A percentile compares a stretch with the other conserved stretches of the same genome.
Conservation (phyloP, 495 filamentous ascomycete species). For the Achaetomiella virescens region DNA sequence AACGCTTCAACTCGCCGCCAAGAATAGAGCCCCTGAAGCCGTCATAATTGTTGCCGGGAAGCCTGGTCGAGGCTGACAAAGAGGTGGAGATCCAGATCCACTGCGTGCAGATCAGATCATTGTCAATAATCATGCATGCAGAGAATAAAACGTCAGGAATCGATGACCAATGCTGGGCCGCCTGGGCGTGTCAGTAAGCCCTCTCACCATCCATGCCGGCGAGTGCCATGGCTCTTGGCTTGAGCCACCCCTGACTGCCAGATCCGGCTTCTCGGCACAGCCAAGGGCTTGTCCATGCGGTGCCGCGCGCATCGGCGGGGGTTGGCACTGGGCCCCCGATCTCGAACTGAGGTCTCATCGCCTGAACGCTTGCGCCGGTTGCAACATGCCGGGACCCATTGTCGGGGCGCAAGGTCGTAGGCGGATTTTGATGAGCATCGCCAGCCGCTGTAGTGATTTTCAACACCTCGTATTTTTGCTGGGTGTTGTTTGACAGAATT, state of each 20-base stretch:
- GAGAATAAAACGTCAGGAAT: background rate
- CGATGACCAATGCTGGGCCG: background rate
- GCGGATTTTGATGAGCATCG: background rate
- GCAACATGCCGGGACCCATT: conserved; percentile 5
- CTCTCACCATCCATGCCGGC: background rate
- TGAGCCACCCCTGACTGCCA: background rate
- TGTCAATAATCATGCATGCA: background rate
- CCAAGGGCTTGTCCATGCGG: conserved; percentile 2
- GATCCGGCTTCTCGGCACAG: conserved; percentile 10
- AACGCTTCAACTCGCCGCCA: background rate
- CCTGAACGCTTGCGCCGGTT: conserved; percentile 3
- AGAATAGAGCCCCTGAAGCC: background rate
- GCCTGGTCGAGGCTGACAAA: background rate
- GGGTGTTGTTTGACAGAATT: background rate
- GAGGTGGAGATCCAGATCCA: background rate
- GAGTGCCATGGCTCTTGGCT: background rate
- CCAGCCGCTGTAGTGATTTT: background rate
- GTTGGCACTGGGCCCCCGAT: conserved; percentile 1
- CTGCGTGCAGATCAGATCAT: background rate
- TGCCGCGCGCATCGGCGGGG: background rate
- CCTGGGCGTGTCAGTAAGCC: background rate
- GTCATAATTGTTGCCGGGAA: background rate
- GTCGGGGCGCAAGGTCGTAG: background rate
- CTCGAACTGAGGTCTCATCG: background rate
- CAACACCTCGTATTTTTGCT: background rate